Evolutionary conservation across 1,139 yeast species (phyloP).

Genomic region (Taphrina wiesneri): DNA sequence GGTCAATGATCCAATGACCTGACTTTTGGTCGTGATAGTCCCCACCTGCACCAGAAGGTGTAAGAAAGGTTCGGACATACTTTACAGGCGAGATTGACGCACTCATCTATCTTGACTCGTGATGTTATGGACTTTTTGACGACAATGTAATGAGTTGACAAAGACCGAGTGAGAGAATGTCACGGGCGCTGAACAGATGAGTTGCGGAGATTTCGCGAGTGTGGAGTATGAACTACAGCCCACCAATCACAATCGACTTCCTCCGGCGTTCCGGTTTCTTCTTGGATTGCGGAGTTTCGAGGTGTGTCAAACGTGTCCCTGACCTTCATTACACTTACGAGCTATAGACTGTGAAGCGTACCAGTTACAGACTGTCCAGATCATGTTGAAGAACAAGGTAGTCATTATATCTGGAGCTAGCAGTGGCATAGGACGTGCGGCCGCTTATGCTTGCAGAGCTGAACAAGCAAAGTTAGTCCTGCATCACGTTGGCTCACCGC

Average conservation of each 20-base stretch:
- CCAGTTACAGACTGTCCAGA: background rate
- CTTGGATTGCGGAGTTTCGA: background rate
- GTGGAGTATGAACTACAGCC: background rate
- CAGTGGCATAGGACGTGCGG: conserved; percentile 50
- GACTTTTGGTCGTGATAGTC: conserved; percentile 54
- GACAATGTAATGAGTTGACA: too few relatives aligned
- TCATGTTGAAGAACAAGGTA: conserved; percentile 36
- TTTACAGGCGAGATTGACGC: conserved; percentile 43
- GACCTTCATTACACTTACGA: background rate
- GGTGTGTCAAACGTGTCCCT: background rate
- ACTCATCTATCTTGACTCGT: background rate
- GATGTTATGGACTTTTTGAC: background rate
- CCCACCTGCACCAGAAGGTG: conserved; percentile 53
- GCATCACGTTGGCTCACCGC: conserved; percentile 41
- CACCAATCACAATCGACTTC: background rate
- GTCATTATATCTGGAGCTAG: conserved; percentile 50
- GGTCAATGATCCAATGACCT: conserved; percentile 50
- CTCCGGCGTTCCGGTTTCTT: background rate
- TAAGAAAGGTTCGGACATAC: conserved; percentile 50
- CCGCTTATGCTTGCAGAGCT: conserved; percentile 46
- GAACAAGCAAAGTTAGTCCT: conserved; percentile 42
- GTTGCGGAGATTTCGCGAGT: background rate
- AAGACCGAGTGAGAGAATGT: too few relatives aligned
- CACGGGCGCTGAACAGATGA: background rate
- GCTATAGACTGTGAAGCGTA: background rate